phyloP scores from a whole-genome alignment of 495 filamentous ascomycete genomes.

The Niebla homalea region DNA sequence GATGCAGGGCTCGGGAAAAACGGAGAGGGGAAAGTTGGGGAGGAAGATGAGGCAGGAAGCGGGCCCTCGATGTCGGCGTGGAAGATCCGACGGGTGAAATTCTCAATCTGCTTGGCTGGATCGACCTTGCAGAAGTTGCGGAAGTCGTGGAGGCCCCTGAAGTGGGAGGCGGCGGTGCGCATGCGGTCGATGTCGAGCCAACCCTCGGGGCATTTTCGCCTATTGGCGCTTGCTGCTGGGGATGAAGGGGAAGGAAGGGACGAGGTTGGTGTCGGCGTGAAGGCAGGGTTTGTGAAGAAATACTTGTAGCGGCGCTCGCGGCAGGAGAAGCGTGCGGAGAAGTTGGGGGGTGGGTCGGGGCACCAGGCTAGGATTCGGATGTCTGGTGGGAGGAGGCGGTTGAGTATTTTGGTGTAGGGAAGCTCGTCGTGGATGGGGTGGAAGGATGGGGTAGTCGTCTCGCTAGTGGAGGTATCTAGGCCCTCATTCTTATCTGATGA shows the following conservation, averaged over 20 bases:
- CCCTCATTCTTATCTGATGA: constrained; percentile 11
- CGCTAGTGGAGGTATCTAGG: constrained; percentile 4
- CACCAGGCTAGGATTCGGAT: constrained; percentile 91
- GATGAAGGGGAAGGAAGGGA: constrained; percentile 8
- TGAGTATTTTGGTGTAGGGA: constrained; percentile 66
- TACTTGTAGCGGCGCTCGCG: constrained; percentile 80
- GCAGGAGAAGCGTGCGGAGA: constrained; percentile 90
- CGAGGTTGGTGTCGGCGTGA: constrained; percentile 43
- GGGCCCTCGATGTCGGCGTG: constrained; percentile 63
- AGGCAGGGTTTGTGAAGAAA: constrained; percentile 93
- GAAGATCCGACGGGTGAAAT: constrained; percentile 65
- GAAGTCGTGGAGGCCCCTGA: constrained; percentile 82
- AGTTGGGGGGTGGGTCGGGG: constrained; percentile 58
- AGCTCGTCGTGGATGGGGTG: constrained; percentile 71
- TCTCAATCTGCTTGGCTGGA: constrained; percentile 67
- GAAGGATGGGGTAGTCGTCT: constrained; percentile 29
- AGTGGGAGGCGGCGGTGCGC: constrained; percentile 62
- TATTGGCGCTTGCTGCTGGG: constrained; percentile 1
- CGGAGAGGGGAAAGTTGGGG: not conserved
- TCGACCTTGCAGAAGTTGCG: constrained; percentile 94
- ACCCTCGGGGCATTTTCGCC: constrained; percentile 25
- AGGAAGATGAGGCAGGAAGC: constrained; percentile 16
- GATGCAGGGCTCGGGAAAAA: not conserved
- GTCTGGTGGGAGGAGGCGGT: constrained; percentile 75
- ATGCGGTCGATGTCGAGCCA: constrained; percentile 77